These are phyloP conservation scores for Lasiosphaeriaceae sp. DNA, from an alignment of 495 filamentous ascomycete genomes.

Conservation along the genomic window DNA sequence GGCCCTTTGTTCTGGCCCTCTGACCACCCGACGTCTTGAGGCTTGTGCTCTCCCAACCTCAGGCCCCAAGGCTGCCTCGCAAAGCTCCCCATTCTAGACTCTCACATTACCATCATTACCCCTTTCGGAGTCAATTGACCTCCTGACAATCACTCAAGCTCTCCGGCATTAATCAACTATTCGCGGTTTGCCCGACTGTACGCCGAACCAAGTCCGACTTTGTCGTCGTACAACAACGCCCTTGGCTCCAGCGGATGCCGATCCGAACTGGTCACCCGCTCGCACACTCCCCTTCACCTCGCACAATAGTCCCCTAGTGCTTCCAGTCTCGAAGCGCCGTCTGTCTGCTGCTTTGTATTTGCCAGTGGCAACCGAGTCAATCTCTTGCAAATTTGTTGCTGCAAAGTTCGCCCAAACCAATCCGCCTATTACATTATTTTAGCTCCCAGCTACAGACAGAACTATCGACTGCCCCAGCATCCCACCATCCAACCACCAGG, in stretches of 20 bases:
- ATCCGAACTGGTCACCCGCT: conserved; percentile 1
- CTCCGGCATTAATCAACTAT: conserved; percentile 1
- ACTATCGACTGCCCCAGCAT: conserved; percentile 9
- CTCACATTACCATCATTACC: background rate
- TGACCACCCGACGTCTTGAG: too few relatives aligned
- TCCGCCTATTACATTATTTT: conserved; percentile 1
- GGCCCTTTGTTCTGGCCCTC: conserved; percentile 3
- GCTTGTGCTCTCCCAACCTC: too few relatives aligned
- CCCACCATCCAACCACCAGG: conserved; percentile 4
- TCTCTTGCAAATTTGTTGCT: background rate
- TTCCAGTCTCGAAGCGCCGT: too few relatives aligned
- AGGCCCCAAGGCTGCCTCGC: too few relatives aligned
- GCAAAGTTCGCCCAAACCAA: conserved; percentile 1
- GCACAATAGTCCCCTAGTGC: too few relatives aligned
- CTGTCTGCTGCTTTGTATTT: background rate
- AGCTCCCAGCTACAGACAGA: background rate
- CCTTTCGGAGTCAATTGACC: background rate
- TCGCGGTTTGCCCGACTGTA: conserved; percentile 4
- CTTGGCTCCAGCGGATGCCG: background rate
- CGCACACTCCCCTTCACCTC: too few relatives aligned
- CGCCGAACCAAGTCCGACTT: conserved; percentile 1
- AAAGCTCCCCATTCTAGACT: too few relatives aligned
- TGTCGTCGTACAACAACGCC: conserved; percentile 12
- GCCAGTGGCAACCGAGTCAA: conserved; percentile 10
- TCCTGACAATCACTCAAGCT: background rate